Conservation (phyloP, 2,329 filamentous ascomycete species). For the Penicillium sp. region DNA sequence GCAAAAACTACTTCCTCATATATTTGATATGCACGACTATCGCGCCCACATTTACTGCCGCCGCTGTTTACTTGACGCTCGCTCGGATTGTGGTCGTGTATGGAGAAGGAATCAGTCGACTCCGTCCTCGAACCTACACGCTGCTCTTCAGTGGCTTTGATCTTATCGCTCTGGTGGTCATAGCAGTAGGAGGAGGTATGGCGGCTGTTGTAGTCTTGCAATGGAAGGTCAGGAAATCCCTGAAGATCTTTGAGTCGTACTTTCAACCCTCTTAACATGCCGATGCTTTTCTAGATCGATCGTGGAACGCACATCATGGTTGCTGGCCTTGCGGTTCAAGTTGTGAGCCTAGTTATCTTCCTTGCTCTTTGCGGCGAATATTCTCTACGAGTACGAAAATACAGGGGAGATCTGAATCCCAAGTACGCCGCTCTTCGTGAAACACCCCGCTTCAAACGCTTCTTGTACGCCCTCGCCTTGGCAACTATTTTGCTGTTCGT, state of each 20-base stretch:
- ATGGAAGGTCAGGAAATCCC: background rate
- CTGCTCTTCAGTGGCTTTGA: conserved; percentile 4
- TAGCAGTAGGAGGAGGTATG: conserved; percentile 3
- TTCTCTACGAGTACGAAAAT: background rate
- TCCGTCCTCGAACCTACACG: conserved; percentile 5
- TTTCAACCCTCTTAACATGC: background rate
- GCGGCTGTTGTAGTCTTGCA: background rate
- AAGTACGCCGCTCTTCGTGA: background rate
- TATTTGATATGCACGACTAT: conserved; percentile 5
- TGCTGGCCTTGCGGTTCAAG: conserved; percentile 23
- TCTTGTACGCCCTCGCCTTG: conserved; percentile 15
- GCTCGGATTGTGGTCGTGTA: conserved; percentile 5
- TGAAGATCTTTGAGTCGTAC: background rate
- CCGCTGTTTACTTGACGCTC: conserved; percentile 3
- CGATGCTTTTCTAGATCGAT: background rate
- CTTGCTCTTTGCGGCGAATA: conserved; percentile 4
- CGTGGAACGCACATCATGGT: conserved; percentile 21
- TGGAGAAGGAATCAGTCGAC: conserved; percentile 2
- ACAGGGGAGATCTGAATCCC: background rate
- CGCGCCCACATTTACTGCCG: conserved; percentile 4
- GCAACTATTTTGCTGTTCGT: conserved; percentile 50
- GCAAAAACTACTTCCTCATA: conserved; percentile 3
- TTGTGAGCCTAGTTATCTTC: conserved; percentile 22
- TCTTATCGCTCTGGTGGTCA: conserved; percentile 3
- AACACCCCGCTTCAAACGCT: conserved; percentile 6